phyloP scores from a whole-genome alignment of 2,329 filamentous ascomycete species.

The Diaporthe velutina region DNA sequence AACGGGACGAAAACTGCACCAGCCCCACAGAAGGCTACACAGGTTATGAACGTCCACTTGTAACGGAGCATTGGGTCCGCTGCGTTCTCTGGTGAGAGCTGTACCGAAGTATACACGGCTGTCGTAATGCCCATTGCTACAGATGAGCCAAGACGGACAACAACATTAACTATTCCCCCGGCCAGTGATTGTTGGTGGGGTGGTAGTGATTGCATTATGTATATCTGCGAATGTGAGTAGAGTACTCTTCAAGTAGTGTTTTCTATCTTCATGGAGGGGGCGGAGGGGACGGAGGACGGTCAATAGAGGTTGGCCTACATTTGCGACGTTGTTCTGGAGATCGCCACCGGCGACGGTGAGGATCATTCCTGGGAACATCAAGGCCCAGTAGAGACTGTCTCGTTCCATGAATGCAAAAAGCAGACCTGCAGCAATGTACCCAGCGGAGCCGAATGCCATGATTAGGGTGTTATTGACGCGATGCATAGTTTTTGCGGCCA shows the following conservation, averaged over 20 bases:
- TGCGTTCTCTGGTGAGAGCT: neutral
- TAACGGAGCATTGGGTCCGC: neutral
- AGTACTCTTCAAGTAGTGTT: neutral
- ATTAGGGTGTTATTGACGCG: neutral
- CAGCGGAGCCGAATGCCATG: neutral
- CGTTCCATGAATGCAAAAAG: neutral
- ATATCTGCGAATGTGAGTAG: neutral
- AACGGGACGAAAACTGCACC: conserved; percentile 5
- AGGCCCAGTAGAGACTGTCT: conserved; percentile 1
- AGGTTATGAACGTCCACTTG: neutral
- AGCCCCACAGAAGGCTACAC: neutral
- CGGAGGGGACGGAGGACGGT: no score
- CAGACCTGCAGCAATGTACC: neutral
- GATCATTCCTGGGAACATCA: neutral
- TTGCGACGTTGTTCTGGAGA: conserved; percentile 8
- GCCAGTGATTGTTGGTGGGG: neutral
- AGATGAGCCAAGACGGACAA: neutral
- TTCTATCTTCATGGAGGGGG: neutral
- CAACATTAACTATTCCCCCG: neutral
- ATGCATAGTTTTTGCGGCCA: neutral
- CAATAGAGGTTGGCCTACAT: neutral
- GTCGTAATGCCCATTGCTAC: conserved; percentile 7
- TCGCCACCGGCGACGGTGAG: neutral
- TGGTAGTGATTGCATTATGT: neutral
- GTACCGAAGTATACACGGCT: neutral